Base-by-base conservation (phyloP, 2,329 filamentous ascomycete species). In the Cordyceps pruinosa region DNA sequence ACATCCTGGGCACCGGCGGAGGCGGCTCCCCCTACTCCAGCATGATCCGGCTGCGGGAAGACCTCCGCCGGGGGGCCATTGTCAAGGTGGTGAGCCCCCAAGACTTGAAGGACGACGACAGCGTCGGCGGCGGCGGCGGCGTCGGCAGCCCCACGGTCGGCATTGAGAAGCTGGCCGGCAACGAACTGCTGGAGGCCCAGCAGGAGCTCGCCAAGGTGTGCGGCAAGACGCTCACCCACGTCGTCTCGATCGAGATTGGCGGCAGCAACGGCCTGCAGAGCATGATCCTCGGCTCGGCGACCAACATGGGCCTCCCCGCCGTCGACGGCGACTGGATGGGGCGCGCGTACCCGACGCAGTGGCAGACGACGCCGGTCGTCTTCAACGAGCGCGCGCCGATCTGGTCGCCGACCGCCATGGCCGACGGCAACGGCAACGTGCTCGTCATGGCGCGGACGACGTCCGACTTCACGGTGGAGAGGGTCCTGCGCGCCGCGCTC, bases 211-310 rank as follows among this genome's bases (percentile, higher is more conserved):
- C 79, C 67, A 76, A 78, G 48, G 76, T 78, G 28, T 72, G 77
- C 48, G 70, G 73, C 37, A 66, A 68, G 17, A 65, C 66, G 1
- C 76, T 80, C 23, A 79, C 83, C 21, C 80, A 82, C 37, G 79
- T 86, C 60, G 81, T 87, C 60, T 77, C 81, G 1, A 67, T 86
- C 12, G 85, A 88, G 63, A 85, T 88, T 55, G 85, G 85, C n/a
- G 85, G 85, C 7, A 78, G 77, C 5, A 88, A 88, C 61, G 84
- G 84, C 0, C 71, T 86, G 9, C 77, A 83, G 61, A 77, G 79
- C 9, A 72, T 86, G 68, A 73, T 83, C 4, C 68, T 84, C 5
- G 82, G 82, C 5, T 78, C 79, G 0, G 78, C 76, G 53, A 70
- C 71, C 1, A 76, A 79, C 59, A 78, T 84, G 66, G 69, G 80